phyloP scores from a whole-genome alignment of 2,329 filamentous ascomycete genomes.

The Orbilia oligospora region DNA sequence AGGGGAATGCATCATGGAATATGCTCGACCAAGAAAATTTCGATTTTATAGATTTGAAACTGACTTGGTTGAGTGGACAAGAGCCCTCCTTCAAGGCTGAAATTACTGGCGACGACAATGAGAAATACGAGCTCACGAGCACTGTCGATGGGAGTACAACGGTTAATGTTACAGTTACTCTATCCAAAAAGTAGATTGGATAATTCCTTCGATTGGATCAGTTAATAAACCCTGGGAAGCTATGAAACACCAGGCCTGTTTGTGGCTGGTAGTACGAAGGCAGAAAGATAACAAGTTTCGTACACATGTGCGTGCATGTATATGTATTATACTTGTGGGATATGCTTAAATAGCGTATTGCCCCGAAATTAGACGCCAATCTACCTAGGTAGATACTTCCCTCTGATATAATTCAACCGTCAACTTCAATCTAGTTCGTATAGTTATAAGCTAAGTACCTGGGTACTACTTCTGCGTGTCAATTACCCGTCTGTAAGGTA shows the following conservation, averaged over 20 bases:
- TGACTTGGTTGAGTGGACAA: constrained; percentile 41
- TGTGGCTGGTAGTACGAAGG: background rate
- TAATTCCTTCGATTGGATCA: background rate
- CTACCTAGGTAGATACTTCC: too few species aligned
- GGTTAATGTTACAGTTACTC: constrained; percentile 36
- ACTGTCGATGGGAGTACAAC: constrained; percentile 17
- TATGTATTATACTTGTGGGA: too few species aligned
- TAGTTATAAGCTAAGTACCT: too few species aligned
- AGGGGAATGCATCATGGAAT: constrained; percentile 39
- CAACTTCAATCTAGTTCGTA: too few species aligned
- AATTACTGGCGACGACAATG: constrained; percentile 28
- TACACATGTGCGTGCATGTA: too few species aligned
- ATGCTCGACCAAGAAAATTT: constrained; percentile 48
- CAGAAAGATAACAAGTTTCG: too few species aligned
- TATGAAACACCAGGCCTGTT: constrained; percentile 2
- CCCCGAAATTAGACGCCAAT: too few species aligned
- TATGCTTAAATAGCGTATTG: too few species aligned
- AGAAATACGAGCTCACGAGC: constrained; percentile 38
- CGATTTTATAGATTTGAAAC: constrained; percentile 40
- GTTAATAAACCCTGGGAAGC: background rate
- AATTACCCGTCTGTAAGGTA: too few species aligned
- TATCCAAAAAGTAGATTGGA: constrained; percentile 34
- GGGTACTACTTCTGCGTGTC: too few species aligned
- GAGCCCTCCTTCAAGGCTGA: constrained; percentile 26
- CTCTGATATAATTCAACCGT: too few species aligned